phyloP scores from a whole-genome alignment of 345 rosid species.

The Boechera retrofracta region DNA sequence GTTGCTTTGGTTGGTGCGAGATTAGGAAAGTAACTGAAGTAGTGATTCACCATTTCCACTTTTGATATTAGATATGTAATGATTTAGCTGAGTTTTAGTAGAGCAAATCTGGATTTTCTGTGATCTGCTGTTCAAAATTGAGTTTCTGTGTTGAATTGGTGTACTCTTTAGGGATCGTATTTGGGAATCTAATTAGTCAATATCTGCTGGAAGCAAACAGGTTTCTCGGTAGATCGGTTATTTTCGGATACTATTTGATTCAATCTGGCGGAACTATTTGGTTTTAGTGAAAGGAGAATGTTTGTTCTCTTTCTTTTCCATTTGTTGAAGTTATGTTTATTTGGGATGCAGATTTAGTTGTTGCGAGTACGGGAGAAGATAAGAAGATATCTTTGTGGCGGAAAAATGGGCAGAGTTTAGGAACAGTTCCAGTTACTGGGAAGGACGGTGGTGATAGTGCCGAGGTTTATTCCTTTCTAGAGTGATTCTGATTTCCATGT shows the following conservation, averaged over 20 bases:
- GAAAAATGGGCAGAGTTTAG: constrained; percentile 81
- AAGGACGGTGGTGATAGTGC: constrained; percentile 72
- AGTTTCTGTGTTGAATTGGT: constrained; percentile 15
- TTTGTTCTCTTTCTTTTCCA: constrained; percentile 12
- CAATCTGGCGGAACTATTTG: not conserved
- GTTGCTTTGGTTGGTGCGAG: constrained; percentile 33
- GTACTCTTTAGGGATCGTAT: constrained; percentile 21
- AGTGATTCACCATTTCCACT: not conserved
- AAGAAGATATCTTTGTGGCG: constrained; percentile 91
- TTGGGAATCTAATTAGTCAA: constrained; percentile 18
- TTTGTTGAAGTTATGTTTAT: constrained; percentile 5
- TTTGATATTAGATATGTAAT: constrained; percentile 19
- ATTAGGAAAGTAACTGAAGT: constrained; percentile 24
- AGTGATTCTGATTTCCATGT: constrained; percentile 7
- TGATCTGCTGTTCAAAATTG: constrained; percentile 25
- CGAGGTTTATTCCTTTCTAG: constrained; percentile 54
- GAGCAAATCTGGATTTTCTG: constrained; percentile 10
- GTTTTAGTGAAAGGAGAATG: constrained; percentile 7
- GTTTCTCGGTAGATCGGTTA: not conserved
- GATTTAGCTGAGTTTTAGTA: not conserved
- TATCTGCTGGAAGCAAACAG: constrained; percentile 12
- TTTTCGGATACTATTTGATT: constrained; percentile 11
- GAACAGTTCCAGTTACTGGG: constrained; percentile 76
- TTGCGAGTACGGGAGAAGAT: constrained; percentile 98
- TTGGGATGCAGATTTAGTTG: constrained; percentile 77